phyloP scores from a whole-genome alignment of 129 eudicot species.

The Tagetes erecta region DNA sequence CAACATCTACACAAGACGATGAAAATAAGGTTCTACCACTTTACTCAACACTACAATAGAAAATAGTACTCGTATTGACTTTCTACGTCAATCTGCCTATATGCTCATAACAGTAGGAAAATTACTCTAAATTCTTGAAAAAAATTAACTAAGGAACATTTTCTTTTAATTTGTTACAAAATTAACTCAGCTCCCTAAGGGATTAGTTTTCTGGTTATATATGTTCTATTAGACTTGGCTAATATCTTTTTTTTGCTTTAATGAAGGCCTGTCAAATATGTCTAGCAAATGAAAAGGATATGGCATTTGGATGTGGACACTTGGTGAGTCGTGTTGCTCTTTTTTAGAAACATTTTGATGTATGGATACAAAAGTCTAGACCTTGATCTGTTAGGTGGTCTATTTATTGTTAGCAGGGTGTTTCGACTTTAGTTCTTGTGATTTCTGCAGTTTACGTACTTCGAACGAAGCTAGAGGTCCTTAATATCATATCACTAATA shows the following conservation, averaged over 20 bases:
- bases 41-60: neutral
- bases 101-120: neutral
- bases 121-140: neutral
- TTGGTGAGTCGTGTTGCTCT: constrained; percentile 46
- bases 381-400: no score
- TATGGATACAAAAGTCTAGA: no score
- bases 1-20: constrained; percentile 44
- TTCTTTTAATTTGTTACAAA: neutral
- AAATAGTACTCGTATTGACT: neutral
- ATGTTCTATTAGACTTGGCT: constrained; percentile 11
- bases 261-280: constrained; percentile 76
- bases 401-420: no score
- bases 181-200: neutral
- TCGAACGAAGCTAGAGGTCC: no score
- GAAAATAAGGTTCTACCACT: constrained; percentile 46
- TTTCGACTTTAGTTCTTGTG: no score
- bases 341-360: no score
- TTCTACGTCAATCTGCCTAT: constrained; percentile 4
- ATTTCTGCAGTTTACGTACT: no score
- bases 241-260: constrained; percentile 22
- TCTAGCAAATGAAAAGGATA: constrained; percentile 61
- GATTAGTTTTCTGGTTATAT: neutral
- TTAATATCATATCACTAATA: no score
- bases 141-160: neutral
- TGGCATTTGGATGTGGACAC: constrained; percentile 84